A percentile compares a stretch with the other conserved stretches of the same genome.
These are phyloP conservation scores for Cylindrotheca fusiformis DNA, from an alignment of 108 stramenopile genomes.

Conservation along the genomic window DNA sequence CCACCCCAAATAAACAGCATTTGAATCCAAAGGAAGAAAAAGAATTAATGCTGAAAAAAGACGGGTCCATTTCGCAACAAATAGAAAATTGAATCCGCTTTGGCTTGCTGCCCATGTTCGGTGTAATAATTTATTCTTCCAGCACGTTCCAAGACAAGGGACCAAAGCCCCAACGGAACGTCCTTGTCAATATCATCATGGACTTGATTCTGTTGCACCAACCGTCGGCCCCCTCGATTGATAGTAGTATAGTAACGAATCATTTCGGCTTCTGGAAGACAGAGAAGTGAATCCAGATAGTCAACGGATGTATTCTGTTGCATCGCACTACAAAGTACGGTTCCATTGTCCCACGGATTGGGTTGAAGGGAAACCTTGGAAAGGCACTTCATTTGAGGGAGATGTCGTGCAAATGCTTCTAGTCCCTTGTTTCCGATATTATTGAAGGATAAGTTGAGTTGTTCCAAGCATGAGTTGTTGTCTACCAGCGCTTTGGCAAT, in stretches of 20 bases:
- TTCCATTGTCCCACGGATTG: slow-evolving; percentile 11
- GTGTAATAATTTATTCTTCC: neutral
- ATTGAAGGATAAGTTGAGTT: slow-evolving; percentile 12
- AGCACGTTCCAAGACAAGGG: slow-evolving; percentile 15
- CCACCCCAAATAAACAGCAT: no score
- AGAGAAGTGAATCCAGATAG: slow-evolving; percentile 12
- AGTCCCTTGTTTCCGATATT: neutral
- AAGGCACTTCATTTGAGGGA: slow-evolving; percentile 1
- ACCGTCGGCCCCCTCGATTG: slow-evolving; percentile 13
- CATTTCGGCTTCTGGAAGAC: neutral
- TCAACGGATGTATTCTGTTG: slow-evolving; percentile 5
- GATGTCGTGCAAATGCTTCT: neutral
- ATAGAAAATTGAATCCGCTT: slow-evolving; percentile 2
- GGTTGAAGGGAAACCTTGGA: neutral
- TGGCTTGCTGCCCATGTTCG: neutral
- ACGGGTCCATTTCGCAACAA: slow-evolving; percentile 7
- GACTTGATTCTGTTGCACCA: neutral
- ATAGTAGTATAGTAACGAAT: slow-evolving; percentile 5
- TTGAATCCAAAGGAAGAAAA: no score
- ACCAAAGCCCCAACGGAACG: slow-evolving; percentile 10
- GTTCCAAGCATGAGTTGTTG: neutral
- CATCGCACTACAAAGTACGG: slow-evolving; percentile 1
- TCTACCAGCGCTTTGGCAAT: neutral
- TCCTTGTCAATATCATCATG: neutral
- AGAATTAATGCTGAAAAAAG: neutral